Percentiles rank a stretch among this genome's conserved stretches.
These are phyloP conservation scores for Saposhnikovia divaricata DNA, from an alignment of 129 eudicot species.

Conservation along the genomic window DNA sequence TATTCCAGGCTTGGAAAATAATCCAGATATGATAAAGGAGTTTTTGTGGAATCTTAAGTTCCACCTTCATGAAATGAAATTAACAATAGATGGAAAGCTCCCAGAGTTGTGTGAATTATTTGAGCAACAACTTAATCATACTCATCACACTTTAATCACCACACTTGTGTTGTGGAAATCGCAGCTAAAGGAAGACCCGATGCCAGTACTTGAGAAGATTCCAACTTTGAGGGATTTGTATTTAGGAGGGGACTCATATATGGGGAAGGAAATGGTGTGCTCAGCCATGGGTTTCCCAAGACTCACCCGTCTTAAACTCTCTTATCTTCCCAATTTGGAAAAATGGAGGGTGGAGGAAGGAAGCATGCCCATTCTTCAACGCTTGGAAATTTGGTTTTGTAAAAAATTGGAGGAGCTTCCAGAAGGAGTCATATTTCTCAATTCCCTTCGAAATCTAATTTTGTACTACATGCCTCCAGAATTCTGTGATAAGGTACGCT, in stretches of 20 bases:
- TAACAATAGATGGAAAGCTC: fast-evolving
- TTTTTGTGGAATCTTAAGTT: no score
- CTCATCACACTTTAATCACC: neutral
- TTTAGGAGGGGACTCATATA: neutral
- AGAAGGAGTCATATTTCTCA: neutral
- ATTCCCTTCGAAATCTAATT: neutral
- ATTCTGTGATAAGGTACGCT: neutral
- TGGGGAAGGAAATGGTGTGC: neutral
- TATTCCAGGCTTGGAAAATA: no score
- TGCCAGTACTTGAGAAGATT: neutral
- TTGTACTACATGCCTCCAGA: neutral
- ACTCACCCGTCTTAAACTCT: neutral
- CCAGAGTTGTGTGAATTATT: neutral
- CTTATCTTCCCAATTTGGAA: neutral
- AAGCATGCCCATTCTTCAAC: neutral
- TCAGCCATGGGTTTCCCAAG: neutral
- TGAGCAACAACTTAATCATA: neutral
- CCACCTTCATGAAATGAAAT: no score
- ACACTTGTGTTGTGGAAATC: neutral
- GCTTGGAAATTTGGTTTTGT: fast-evolving
- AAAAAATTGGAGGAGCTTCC: neutral
- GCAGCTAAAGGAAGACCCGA: neutral
- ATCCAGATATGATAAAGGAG: neutral
- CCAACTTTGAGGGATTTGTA: neutral
- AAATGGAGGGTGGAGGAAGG: neutral